Percentiles rank a stretch among this genome's conserved stretches.
phyloP scores from a whole-genome alignment of 225 moss, liverwort and hornwort genomes.

The Bryum argenteum region DNA sequence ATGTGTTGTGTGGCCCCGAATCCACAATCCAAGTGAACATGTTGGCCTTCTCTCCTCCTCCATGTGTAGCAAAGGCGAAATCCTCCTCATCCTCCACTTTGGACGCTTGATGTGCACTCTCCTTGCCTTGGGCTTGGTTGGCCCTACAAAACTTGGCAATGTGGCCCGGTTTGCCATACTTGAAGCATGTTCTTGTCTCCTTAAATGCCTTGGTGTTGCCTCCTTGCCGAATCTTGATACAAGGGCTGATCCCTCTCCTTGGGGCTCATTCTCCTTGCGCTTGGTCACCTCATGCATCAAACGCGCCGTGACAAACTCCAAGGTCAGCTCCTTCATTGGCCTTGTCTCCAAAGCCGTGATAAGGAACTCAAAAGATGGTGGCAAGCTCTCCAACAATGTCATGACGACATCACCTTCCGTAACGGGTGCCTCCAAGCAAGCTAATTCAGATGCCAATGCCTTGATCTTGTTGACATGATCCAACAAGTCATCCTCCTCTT shows the following conservation, averaged over 20 bases:
- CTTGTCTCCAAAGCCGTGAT: constrained; percentile 11
- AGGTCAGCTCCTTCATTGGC: not conserved
- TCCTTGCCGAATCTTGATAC: not conserved
- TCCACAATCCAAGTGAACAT: too few species aligned
- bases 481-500: not conserved
- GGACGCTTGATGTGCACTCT: constrained; percentile 10
- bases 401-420: constrained; percentile 1
- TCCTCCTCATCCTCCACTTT: too few species aligned
- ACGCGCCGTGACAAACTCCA: not conserved
- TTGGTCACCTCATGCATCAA: constrained; percentile 3
- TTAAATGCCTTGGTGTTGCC: not conserved
- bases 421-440: not conserved
- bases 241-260: constrained; percentile 2
- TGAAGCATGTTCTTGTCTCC: not conserved
- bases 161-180: not conserved
- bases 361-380: not conserved
- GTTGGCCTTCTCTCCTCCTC: too few species aligned
- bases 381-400: constrained; percentile 4
- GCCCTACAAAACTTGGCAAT: not conserved
- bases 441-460: not conserved
- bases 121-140: not conserved
- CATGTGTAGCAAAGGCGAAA: too few species aligned
- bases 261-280: not conserved
- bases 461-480: constrained; percentile 8
- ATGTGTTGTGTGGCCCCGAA: too few species aligned